Percentiles rank a stretch among this genome's conserved stretches.
These are phyloP conservation scores for Beauveria scarabaeidicola DNA, from an alignment of 2,329 filamentous ascomycete species.

Conservation along the genomic window DNA sequence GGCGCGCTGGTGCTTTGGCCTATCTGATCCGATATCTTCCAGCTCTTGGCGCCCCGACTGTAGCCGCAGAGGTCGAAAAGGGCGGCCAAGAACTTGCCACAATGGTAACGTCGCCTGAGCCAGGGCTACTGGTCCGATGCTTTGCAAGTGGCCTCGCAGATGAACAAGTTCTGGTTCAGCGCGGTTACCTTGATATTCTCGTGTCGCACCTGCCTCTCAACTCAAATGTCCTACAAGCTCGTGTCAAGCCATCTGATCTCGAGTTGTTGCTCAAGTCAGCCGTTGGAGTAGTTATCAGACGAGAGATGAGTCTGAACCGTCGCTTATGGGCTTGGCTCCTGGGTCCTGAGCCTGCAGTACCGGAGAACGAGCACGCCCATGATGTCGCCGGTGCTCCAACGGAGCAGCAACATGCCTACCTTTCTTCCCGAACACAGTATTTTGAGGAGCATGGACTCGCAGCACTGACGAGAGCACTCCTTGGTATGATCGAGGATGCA, in stretches of 20 bases:
- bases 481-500: conserved; percentile 59
- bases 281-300: conserved; percentile 74
- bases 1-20: conserved; percentile 77
- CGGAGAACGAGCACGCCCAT: conserved; percentile 38
- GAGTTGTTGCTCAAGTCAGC: conserved; percentile 76
- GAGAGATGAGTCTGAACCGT: conserved; percentile 95
- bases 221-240: conserved; percentile 68
- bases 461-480: conserved; percentile 63
- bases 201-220: conserved; percentile 84
- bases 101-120: conserved; percentile 79
- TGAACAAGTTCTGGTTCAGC: conserved; percentile 82
- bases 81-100: conserved; percentile 41
- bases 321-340: conserved; percentile 95
- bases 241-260: conserved; percentile 65
- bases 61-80: conserved; percentile 13
- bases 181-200: conserved; percentile 86
- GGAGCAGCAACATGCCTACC: conserved; percentile 35
- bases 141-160: conserved; percentile 87
- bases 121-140: conserved; percentile 79
- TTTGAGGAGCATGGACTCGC: conserved; percentile 74
- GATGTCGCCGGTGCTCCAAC: conserved; percentile 37
- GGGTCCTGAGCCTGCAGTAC: conserved; percentile 56
- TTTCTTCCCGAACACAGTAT: conserved; percentile 62
- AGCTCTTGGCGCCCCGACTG: conserved; percentile 17
- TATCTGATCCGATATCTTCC: conserved; percentile 77